Percentiles rank a stretch among this genome's conserved stretches.
phyloP scores from a whole-genome alignment of 352 stramenopile genomes.

The Pythium volutum region DNA sequence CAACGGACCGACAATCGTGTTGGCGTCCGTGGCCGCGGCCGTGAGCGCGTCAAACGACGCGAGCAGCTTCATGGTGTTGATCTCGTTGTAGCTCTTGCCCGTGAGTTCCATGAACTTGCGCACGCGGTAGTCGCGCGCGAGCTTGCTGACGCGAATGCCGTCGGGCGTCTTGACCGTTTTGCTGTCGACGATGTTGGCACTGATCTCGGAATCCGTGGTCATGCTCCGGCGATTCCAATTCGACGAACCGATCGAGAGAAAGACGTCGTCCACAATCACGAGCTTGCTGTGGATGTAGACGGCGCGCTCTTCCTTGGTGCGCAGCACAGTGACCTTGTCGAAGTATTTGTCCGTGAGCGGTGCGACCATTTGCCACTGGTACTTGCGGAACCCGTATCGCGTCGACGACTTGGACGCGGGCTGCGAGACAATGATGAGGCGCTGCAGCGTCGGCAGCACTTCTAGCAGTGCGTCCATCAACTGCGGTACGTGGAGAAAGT shows the following conservation, averaged over 20 bases:
- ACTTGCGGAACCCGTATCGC: conserved; percentile 32
- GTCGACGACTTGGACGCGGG: conserved; percentile 20
- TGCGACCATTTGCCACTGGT: conserved; percentile 33
- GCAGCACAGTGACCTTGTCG: conserved; percentile 44
- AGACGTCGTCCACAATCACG: conserved; percentile 30
- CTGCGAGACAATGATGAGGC: conserved; percentile 23
- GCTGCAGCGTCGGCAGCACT: conserved; percentile 27
- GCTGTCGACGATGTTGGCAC: conserved; percentile 20
- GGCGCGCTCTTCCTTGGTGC: conserved; percentile 12
- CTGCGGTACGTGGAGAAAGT: conserved; percentile 40
- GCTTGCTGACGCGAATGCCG: conserved; percentile 33
- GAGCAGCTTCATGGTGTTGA: conserved; percentile 40
- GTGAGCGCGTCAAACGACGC: conserved; percentile 31
- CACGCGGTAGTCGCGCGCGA: conserved; percentile 49
- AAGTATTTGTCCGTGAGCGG: conserved; percentile 24
- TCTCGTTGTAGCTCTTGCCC: conserved; percentile 27
- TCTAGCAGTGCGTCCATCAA: conserved; percentile 28
- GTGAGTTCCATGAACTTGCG: conserved; percentile 59
- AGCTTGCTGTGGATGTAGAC: conserved; percentile 26
- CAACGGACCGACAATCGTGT: background rate
- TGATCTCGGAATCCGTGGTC: conserved; percentile 34
- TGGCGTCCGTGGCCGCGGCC: background rate
- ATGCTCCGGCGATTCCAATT: conserved; percentile 41
- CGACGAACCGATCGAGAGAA: conserved; percentile 28
- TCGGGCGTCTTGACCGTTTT: conserved; percentile 25